Conservation (phyloP, 495 filamentous ascomycete genomes). For the Penicillium cinerascens region DNA sequence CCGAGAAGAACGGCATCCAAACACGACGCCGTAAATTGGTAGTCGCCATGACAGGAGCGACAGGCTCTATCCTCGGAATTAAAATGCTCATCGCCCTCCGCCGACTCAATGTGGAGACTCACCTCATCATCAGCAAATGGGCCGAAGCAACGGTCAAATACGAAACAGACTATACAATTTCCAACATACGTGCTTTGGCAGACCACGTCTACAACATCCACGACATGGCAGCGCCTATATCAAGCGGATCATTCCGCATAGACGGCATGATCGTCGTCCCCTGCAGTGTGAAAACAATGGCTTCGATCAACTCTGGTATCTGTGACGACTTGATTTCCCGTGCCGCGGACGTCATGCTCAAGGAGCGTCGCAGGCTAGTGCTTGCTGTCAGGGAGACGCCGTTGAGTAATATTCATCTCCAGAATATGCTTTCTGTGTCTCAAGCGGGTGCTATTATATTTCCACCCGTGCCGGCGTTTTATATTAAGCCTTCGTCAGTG, state of each 20-base stretch:
- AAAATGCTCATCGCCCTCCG: constrained; percentile 28
- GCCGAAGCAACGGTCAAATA: constrained; percentile 41
- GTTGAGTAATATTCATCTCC: constrained; percentile 43
- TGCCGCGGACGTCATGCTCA: constrained; percentile 44
- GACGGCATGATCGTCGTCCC: constrained; percentile 42
- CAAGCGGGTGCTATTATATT: constrained; percentile 38
- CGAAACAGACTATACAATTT: constrained; percentile 36
- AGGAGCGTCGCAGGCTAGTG: constrained; percentile 41
- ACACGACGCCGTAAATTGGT: constrained; percentile 21
- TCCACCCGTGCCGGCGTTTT: constrained; percentile 43
- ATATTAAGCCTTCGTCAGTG: constrained; percentile 30
- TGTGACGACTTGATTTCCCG: constrained; percentile 46
- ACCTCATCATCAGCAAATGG: constrained; percentile 9
- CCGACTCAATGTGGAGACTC: no score
- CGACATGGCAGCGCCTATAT: constrained; percentile 34
- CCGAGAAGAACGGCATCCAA: not conserved
- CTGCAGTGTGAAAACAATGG: constrained; percentile 42
- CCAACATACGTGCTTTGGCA: constrained; percentile 32
- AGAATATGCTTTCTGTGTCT: constrained; percentile 42
- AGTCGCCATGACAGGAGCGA: constrained; percentile 42
- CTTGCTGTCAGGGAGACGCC: constrained; percentile 44
- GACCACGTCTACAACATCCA: constrained; percentile 37
- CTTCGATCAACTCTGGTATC: constrained; percentile 21
- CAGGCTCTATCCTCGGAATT: constrained; percentile 36
- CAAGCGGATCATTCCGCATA: constrained; percentile 34